A percentile compares a stretch with the other conserved stretches of the same genome.
Conservation (phyloP, 176 grass and related monocot species). For the Leersia perrieri region DNA sequence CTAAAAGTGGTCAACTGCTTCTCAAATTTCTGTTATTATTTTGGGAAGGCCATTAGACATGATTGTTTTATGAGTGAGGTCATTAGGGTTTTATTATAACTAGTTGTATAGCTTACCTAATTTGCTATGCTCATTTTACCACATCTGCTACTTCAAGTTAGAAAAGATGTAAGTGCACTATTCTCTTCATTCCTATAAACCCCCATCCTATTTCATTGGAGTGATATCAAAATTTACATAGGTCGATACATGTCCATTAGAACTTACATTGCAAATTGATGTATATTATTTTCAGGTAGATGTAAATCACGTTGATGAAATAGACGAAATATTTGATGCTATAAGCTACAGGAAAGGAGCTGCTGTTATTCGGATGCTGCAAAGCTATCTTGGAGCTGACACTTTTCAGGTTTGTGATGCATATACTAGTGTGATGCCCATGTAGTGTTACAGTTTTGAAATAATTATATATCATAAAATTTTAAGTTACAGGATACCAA, state of each 20-base stretch:
- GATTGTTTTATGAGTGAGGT: background rate
- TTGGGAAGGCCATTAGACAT: background rate
- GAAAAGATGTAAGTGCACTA: background rate
- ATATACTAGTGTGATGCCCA: background rate
- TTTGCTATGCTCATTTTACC: background rate
- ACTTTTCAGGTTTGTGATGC: constrained; percentile 76
- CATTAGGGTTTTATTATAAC: background rate
- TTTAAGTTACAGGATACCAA: background rate
- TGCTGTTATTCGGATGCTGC: constrained; percentile 92
- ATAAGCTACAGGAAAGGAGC: constrained; percentile 99
- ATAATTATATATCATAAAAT: background rate
- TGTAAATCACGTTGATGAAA: constrained; percentile 90
- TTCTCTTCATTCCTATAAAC: background rate
- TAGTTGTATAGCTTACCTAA: background rate
- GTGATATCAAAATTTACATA: background rate
- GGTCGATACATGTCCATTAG: background rate
- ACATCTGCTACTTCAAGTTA: background rate
- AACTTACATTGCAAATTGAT: constrained; percentile 1
- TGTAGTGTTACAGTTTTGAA: background rate
- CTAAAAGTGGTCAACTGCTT: background rate
- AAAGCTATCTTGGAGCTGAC: constrained; percentile 97
- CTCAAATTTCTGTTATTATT: constrained; percentile 10
- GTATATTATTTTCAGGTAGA: constrained; percentile 64
- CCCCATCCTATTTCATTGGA: background rate
- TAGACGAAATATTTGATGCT: constrained; percentile 99